Conservation (phyloP, 192 early-diverging fungal species). For the Coemansia sp. region DNA sequence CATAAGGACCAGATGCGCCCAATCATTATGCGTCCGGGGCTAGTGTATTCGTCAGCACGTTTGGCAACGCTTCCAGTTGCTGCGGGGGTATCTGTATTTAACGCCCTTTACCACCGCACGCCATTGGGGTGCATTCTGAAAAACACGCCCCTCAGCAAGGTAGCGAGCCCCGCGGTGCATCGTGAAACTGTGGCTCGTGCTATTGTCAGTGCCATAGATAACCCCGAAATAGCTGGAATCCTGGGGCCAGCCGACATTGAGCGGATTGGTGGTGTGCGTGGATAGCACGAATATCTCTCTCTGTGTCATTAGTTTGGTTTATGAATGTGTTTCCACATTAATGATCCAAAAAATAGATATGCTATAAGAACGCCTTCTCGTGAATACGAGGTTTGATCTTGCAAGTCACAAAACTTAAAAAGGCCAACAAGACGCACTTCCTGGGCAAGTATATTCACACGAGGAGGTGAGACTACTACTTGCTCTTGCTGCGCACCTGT, state of each 20-base stretch:
- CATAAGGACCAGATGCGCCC: conserved; percentile 48
- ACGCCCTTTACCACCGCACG: conserved; percentile 31
- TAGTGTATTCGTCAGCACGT: conserved; percentile 63
- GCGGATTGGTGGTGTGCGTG: conserved; percentile 19
- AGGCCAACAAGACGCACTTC: too few relatives aligned
- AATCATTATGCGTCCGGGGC: conserved; percentile 61
- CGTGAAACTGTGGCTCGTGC: conserved; percentile 49
- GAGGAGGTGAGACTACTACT: not conserved
- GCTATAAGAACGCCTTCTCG: too few relatives aligned
- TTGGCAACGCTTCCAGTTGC: conserved; percentile 62
- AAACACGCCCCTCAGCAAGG: conserved; percentile 41
- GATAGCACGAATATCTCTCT: not conserved
- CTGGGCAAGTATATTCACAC: too few relatives aligned
- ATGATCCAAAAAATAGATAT: too few relatives aligned
- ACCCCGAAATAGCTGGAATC: conserved; percentile 28
- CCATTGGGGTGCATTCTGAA: conserved; percentile 37
- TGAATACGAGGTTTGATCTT: too few relatives aligned
- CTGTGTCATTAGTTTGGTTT: too few relatives aligned
- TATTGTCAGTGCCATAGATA: conserved; percentile 31
- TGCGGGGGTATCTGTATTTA: conserved; percentile 53
- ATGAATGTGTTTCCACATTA: too few relatives aligned
- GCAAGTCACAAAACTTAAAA: too few relatives aligned
- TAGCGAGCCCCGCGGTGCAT: conserved; percentile 37
- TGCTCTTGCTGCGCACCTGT: conserved; percentile 19
- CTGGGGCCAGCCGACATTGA: conserved; percentile 41